Evolutionary conservation across 768 basidiomycete genomes (phyloP).

Genomic region (Boletus bicolor): DNA sequence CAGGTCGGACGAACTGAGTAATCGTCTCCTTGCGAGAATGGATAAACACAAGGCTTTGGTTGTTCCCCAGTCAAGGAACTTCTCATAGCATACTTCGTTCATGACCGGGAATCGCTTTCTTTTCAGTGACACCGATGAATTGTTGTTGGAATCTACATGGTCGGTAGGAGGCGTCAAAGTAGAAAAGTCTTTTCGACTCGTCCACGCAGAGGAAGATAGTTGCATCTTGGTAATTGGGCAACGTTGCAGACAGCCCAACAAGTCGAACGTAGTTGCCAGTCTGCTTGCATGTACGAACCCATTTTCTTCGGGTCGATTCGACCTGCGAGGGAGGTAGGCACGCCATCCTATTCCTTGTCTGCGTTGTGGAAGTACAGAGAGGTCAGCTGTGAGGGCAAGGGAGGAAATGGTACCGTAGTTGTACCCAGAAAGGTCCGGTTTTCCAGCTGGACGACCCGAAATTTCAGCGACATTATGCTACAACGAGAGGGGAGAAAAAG

Average conservation of each 20-base stretch:
- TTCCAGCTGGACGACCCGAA: conserved; percentile 43
- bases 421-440: conserved; percentile 85
- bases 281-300: conserved; percentile 91
- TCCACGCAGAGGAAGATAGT: conserved; percentile 96
- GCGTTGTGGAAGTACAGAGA: conserved; percentile 77
- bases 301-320: conserved; percentile 87
- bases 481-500: not conserved
- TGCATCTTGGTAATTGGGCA: conserved; percentile 98
- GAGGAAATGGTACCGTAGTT: conserved; percentile 96
- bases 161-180: conserved; percentile 92
- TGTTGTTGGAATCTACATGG: conserved; percentile 96
- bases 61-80: conserved; percentile 89
- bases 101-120: conserved; percentile 98
- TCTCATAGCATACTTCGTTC: conserved; percentile 99
- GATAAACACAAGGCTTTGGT: conserved; percentile 94
- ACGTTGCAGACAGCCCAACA: conserved; percentile 91
- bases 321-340: conserved; percentile 88
- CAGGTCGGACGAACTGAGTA: conserved; percentile 92
- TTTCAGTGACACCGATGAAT: conserved; percentile 97
- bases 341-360: conserved; percentile 96
- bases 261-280: conserved; percentile 90
- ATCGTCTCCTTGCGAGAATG: conserved; percentile 98
- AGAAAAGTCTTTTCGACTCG: conserved; percentile 87
- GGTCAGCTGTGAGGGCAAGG: conserved; percentile 89
- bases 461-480: conserved; percentile 24